Percentiles rank a stretch among this genome's conserved stretches.
phyloP scores from a whole-genome alignment of 805 yeast species.

The Suhomyces emberorum region DNA sequence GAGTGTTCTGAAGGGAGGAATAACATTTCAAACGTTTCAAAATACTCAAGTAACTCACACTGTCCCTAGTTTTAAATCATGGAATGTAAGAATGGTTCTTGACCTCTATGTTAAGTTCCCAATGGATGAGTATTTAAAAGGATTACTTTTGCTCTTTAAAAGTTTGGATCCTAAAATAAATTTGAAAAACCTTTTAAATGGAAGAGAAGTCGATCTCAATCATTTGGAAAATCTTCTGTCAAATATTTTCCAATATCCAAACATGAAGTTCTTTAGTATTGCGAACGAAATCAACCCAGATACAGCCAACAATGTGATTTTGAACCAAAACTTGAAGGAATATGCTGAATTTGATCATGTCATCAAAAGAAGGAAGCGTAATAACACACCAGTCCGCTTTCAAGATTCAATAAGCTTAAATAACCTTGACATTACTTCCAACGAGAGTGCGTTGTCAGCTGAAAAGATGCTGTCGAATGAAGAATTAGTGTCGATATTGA shows the following conservation, averaged over 20 bases:
- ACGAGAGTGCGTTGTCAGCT: too few relatives aligned
- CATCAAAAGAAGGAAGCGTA: conserved; percentile 10
- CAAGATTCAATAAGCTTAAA: too few relatives aligned
- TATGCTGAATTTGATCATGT: conserved; percentile 14
- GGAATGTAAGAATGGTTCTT: conserved; percentile 30
- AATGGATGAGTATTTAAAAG: conserved; percentile 23
- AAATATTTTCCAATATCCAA: conserved; percentile 25
- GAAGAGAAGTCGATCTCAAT: conserved; percentile 16
- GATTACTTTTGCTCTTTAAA: conserved; percentile 20
- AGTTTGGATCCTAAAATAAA: conserved; percentile 18
- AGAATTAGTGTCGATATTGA: conserved; percentile 1
- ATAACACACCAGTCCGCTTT: not conserved
- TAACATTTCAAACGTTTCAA: conserved; percentile 5
- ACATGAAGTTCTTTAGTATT: conserved; percentile 10
- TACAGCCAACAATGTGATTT: not conserved
- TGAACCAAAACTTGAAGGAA: conserved; percentile 11
- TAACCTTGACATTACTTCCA: too few relatives aligned
- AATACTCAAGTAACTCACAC: conserved; percentile 3
- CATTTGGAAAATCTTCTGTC: conserved; percentile 19
- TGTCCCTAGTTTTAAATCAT: conserved; percentile 10
- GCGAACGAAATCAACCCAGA: conserved; percentile 4
- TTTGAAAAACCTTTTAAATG: conserved; percentile 15
- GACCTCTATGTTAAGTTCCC: conserved; percentile 31
- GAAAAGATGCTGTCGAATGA: not conserved
- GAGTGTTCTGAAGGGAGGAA: conserved; percentile 2